Conservation (phyloP, 83 land plant genomes). For the Thuja plicata region DNA sequence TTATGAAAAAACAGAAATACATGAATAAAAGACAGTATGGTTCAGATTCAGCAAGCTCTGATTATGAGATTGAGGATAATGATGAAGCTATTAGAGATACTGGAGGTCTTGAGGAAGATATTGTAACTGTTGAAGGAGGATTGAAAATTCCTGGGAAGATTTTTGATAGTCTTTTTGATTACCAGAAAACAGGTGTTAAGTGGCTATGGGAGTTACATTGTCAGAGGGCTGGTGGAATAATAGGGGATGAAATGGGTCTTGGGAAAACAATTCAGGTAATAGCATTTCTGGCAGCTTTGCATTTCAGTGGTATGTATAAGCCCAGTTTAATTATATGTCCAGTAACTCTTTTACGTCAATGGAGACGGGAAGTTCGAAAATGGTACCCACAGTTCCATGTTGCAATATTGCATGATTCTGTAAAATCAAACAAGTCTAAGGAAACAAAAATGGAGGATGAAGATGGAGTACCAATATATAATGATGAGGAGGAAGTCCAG, state of each 20-base stretch:
- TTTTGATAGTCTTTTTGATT: constrained; percentile 79
- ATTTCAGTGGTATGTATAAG: constrained; percentile 84
- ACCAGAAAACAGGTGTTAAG: constrained; percentile 96
- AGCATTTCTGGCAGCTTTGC: constrained; percentile 87
- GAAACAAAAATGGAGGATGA: constrained; percentile 48
- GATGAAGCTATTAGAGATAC: constrained; percentile 36
- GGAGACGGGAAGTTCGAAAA: constrained; percentile 86
- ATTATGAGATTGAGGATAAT: constrained; percentile 29
- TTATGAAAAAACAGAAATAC: constrained; percentile 10
- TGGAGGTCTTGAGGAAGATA: constrained; percentile 31
- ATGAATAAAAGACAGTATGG: constrained; percentile 1
- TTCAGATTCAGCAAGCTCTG: neutral
- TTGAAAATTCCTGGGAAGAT: constrained; percentile 74
- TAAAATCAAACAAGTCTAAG: constrained; percentile 29
- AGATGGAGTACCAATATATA: constrained; percentile 47
- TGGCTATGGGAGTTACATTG: constrained; percentile 99
- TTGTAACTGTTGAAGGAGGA: constrained; percentile 89
- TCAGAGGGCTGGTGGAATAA: constrained; percentile 94
- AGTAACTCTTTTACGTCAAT: constrained; percentile 86
- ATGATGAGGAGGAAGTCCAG: constrained; percentile 37
- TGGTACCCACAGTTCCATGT: constrained; percentile 89
- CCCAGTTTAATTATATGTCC: constrained; percentile 93
- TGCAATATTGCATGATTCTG: constrained; percentile 91
- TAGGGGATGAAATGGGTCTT: constrained; percentile 99
- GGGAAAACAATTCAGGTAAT: constrained; percentile 95